phyloP scores from a whole-genome alignment of 768 basidiomycete genomes.

The Trametes gibbosa region DNA sequence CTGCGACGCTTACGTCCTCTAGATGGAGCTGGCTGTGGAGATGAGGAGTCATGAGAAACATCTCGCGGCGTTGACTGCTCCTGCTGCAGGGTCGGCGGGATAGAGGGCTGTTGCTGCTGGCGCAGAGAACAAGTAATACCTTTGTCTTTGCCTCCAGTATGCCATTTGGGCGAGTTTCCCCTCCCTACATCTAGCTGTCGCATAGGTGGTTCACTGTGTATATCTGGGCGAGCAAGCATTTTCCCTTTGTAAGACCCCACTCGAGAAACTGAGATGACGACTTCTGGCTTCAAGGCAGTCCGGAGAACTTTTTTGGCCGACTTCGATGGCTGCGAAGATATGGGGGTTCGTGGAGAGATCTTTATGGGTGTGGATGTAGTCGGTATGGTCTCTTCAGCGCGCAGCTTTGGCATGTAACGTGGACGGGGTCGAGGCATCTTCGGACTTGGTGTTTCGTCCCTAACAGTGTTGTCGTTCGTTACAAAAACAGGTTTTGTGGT shows the following conservation, averaged over 20 bases:
- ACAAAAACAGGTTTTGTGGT: neutral
- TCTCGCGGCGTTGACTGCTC: neutral
- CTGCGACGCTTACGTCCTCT: slow-evolving; percentile 11
- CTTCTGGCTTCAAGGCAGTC: slow-evolving; percentile 5
- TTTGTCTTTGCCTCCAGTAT: neutral
- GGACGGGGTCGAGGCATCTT: slow-evolving; percentile 13
- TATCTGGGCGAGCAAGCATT: neutral
- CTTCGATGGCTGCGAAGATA: neutral
- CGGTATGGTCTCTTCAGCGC: neutral
- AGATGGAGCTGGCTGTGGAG: neutral
- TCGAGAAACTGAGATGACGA: slow-evolving; percentile 4
- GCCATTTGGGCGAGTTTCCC: neutral
- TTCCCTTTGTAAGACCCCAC: neutral
- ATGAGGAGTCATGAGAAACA: neutral
- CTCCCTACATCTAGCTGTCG: neutral
- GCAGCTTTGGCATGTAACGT: slow-evolving; percentile 1
- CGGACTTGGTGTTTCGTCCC: slow-evolving; percentile 9
- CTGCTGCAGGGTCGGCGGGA: neutral
- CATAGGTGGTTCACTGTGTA: neutral
- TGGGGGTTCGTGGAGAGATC: too few species aligned
- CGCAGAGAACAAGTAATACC: neutral
- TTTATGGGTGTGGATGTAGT: too few species aligned
- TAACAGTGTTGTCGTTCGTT: neutral
- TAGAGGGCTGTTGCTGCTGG: neutral
- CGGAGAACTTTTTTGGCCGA: neutral